phyloP scores from a whole-genome alignment of 768 basidiomycete species.

The Leccinum ochraceum region DNA sequence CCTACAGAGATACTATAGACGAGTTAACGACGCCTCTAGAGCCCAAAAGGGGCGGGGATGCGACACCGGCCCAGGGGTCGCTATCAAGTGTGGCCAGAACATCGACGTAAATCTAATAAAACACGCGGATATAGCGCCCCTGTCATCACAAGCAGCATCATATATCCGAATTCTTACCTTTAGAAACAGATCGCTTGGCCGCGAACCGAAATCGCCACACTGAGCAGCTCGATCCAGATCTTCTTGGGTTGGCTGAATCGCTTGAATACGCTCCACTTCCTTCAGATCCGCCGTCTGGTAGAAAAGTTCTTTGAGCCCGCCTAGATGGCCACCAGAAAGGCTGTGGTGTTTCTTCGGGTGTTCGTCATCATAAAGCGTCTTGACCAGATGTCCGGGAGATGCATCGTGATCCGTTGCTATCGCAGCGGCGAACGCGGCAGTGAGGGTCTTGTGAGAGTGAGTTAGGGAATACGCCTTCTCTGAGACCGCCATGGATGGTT shows the following conservation, averaged over 20 bases:
- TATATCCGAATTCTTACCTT: constrained; percentile 40
- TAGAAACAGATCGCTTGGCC: constrained; percentile 61
- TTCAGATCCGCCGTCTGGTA: constrained; percentile 16
- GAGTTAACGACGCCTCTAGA: constrained; percentile 63
- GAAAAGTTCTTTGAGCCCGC: constrained; percentile 21
- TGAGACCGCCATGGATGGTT: constrained; percentile 26
- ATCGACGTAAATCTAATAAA: constrained; percentile 57
- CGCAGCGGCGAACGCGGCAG: constrained; percentile 41
- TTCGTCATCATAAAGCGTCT: constrained; percentile 38
- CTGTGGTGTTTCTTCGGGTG: constrained; percentile 30
- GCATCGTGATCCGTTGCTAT: constrained; percentile 26
- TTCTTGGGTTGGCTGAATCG: constrained; percentile 33
- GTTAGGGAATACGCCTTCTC: constrained; percentile 35
- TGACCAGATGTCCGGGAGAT: constrained; percentile 38
- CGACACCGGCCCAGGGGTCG: constrained; percentile 55
- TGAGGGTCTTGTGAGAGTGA: constrained; percentile 39
- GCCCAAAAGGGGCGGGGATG: constrained; percentile 64
- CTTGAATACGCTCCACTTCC: constrained; percentile 21
- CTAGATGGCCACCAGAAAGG: constrained; percentile 19
- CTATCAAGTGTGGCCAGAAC: constrained; percentile 57
- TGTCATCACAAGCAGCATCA: background rate
- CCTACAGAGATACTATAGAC: constrained; percentile 57
- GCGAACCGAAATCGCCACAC: constrained; percentile 53
- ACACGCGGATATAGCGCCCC: background rate
- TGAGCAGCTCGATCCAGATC: constrained; percentile 48